Evolutionary conservation across 257 asterid genomes (phyloP), one percentile per base, ranked within the genome.

Genomic region (Solanum lycopersicoides): DNA sequence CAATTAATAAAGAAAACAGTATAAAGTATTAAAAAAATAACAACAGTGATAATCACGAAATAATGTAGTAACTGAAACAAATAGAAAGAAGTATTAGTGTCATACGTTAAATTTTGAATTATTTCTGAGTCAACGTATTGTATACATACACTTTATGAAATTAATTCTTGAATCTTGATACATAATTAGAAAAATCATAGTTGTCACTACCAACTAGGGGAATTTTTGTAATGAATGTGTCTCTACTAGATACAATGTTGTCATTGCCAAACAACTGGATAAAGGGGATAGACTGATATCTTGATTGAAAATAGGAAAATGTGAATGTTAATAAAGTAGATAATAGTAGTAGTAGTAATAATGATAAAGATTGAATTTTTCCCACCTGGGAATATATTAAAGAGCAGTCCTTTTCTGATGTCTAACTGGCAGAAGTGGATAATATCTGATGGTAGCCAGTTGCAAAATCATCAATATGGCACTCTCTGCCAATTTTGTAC

Each of bases 361-460:
- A 86, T 89, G 47, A 68, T 80, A 89, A 85, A 87, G 71, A 83
- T 85, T 60, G 76, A 28, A 76, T 44, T 69, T 69, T 85, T 88
- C 88, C 87, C 88, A 83, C 88, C 88, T 30, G 44, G 45, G 88
- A 83, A 83, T 85, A 72, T 76, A 76, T 42, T 44, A 87, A 83
- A 87, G 88, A 83, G 85, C 86, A 85, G 89, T 88, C 69, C 63
- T 84, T 75, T 83, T 84, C 68, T 89, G n/a, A 28, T 88, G 82
- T 88, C 83, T 87, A 90, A 77, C 86, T 75, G 89, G 89, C 83
- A 82, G 83, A 86, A 77, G 84, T 66, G 71, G 89, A 69, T 39
- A 79, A 82, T 88, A 82, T 80, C 69, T 82, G 85, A 30, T 82
- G 32, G 28, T 84, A 42, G 87, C 86, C 68, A 68, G 82, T 63